phyloP scores from a whole-genome alignment of 331 rosid species.

The Pyrus hybrid region DNA sequence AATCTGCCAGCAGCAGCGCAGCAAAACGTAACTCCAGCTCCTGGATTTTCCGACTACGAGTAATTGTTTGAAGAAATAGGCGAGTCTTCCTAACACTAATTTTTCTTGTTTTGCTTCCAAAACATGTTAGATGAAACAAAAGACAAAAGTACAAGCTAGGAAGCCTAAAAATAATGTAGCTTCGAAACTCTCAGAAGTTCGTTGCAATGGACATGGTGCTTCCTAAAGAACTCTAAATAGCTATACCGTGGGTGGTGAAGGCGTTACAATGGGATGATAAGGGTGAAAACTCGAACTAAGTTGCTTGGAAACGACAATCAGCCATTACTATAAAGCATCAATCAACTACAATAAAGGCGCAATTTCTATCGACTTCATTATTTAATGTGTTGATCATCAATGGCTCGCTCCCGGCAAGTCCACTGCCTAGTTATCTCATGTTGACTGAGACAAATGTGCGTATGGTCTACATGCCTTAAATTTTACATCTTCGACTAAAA shows the following conservation, averaged over 20 bases:
- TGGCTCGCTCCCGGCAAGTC: neutral
- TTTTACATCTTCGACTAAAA: neutral
- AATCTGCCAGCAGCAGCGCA: conserved; percentile 1
- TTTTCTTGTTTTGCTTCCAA: too few relatives aligned
- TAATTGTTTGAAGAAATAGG: neutral
- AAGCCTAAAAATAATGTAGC: neutral
- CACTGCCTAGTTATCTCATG: neutral
- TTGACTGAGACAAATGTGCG: neutral
- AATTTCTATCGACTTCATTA: neutral
- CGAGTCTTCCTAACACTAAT: neutral
- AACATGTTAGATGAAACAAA: neutral
- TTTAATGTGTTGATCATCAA: neutral
- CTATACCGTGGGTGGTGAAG: neutral
- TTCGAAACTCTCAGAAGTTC: neutral
- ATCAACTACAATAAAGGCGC: neutral
- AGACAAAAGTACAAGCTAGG: neutral
- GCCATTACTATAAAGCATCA: neutral
- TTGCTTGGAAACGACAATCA: neutral
- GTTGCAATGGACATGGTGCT: neutral
- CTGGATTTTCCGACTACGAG: neutral
- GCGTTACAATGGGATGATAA: too few relatives aligned
- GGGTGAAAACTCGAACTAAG: neutral
- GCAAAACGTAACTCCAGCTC: neutral
- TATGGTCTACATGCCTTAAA: neutral
- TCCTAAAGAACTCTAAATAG: neutral